Evolutionary conservation across 2,329 filamentous ascomycete genomes (phyloP), one percentile per base, ranked within the genome.

Genomic region (Trichoderma sp.): DNA sequence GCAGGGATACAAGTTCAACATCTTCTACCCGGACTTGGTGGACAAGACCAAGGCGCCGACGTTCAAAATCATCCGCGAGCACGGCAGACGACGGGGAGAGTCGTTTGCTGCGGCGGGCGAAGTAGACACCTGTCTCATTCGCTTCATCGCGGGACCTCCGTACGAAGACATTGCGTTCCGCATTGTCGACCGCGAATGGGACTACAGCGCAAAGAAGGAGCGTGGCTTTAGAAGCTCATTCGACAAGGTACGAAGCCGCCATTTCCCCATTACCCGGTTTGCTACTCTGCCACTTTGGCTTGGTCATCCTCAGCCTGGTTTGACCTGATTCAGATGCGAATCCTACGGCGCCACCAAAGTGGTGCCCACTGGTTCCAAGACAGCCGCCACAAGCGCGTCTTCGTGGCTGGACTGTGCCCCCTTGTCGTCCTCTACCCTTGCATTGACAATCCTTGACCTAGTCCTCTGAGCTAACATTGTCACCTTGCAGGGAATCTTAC

Each of bases 1-100:
- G 12, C 95, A 99, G 78, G 95, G 95, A 67, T 99, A 99, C 84
- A 97, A 97, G 78, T 99, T 99, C 85, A 98, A 99, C 81, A 94
- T 99, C 61, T 99, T 99, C 81, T 99, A 99, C 76, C 95, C 95
- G 0, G 95, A 99, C 73, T 87, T 99, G 35, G 93, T 98, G 74
- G 94, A 98, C 82, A 97, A 94, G 81, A 88, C 90, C 35, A 97
- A 94, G 79, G 94, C 95, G 2, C 95, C 95, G 10, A 98, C 94
- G 0, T 99, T 96, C 81, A 92, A 92, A 77, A 98, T 99, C 72
- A 92, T 97, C 75, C 90, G 95, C 48, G 95, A 98, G 80, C 89
- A 95, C 75, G 95, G 95, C 17, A 86, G 95, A 68, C 91, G 92
- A 77, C 88, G 92, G 68, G 95, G 95, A 27, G 92, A 99, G 80